Conservation (phyloP, 768 basidiomycete genomes). For the Brasilioporus rufonigricans region DNA sequence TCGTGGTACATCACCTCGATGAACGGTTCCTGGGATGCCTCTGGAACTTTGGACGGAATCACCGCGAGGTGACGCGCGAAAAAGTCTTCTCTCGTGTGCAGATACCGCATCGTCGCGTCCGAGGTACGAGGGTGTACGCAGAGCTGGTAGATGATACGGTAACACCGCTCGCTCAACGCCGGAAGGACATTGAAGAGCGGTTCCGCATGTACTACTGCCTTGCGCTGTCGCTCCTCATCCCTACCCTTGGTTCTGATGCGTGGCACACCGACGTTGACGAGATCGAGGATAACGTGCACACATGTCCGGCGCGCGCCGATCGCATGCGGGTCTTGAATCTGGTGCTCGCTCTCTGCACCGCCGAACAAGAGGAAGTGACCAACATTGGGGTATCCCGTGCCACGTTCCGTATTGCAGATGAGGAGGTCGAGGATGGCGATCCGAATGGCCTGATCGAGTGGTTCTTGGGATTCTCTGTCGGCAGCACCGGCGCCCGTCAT, state of each 20-base stretch:
- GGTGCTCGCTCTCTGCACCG: constrained; percentile 51
- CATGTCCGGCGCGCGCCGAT: constrained; percentile 67
- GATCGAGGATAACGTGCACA: constrained; percentile 77
- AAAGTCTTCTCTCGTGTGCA: constrained; percentile 86
- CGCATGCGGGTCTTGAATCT: constrained; percentile 77
- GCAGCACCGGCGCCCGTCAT: constrained; percentile 74
- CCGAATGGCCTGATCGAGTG: constrained; percentile 66
- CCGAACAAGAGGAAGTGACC: constrained; percentile 88
- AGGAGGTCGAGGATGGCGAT: constrained; percentile 80
- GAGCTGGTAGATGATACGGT: constrained; percentile 79
- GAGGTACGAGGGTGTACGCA: constrained; percentile 86
- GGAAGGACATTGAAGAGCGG: constrained; percentile 69
- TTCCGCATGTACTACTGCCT: constrained; percentile 28
- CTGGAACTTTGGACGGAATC: constrained; percentile 65
- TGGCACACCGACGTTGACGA: constrained; percentile 73
- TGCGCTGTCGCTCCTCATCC: constrained; percentile 33
- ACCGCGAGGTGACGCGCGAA: constrained; percentile 81
- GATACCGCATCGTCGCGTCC: constrained; percentile 76
- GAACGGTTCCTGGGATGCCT: constrained; percentile 44
- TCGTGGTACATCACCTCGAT: constrained; percentile 67
- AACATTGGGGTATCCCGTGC: constrained; percentile 71
- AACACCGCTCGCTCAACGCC: constrained; percentile 79
- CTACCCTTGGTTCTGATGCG: constrained; percentile 46
- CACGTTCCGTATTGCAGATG: constrained; percentile 67
- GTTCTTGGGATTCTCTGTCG: constrained; percentile 42